Evolutionary conservation across 805 yeast species (phyloP).

Genomic region (Phaffomyces opuntiae): DNA sequence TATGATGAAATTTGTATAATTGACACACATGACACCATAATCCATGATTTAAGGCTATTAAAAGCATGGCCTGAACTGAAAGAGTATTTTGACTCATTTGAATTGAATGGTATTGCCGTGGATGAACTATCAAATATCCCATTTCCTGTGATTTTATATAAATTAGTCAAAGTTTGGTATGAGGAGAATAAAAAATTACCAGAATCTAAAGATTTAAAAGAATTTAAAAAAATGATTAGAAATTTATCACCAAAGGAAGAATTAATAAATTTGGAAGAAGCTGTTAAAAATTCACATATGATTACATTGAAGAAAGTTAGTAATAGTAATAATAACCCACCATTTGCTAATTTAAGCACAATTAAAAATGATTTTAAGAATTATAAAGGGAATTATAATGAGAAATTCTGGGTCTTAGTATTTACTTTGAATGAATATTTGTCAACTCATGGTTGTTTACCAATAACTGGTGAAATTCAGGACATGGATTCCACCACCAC

Average conservation of each 20-base stretch:
- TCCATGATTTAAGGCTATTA: slow-evolving; percentile 62
- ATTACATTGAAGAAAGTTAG: background rate
- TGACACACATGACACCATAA: slow-evolving; percentile 63
- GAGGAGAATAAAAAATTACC: slow-evolving; percentile 33
- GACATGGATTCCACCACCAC: slow-evolving; percentile 83
- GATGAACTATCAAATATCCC: slow-evolving; percentile 59
- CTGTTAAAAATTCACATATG: slow-evolving; percentile 26
- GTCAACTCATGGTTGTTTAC: slow-evolving; percentile 38
- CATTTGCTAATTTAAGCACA: slow-evolving; percentile 5
- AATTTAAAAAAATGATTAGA: slow-evolving; percentile 30
- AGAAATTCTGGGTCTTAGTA: slow-evolving; percentile 55
- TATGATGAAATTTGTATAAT: slow-evolving; percentile 31
- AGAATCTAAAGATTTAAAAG: slow-evolving; percentile 32
- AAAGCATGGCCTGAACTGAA: slow-evolving; percentile 66
- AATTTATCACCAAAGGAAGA: slow-evolving; percentile 1
- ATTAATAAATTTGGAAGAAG: slow-evolving; percentile 41
- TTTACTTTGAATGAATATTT: slow-evolving; percentile 49
- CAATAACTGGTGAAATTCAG: slow-evolving; percentile 69
- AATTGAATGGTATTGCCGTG: slow-evolving; percentile 37
- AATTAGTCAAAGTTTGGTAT: slow-evolving; percentile 33
- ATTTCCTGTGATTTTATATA: slow-evolving; percentile 41
- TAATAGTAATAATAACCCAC: slow-evolving; percentile 14
- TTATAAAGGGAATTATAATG: slow-evolving; percentile 9
- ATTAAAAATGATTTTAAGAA: slow-evolving; percentile 15
- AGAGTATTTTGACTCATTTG: slow-evolving; percentile 42